phyloP scores from a whole-genome alignment of 179 eudicot genomes.

The Beta lomatogona region DNA sequence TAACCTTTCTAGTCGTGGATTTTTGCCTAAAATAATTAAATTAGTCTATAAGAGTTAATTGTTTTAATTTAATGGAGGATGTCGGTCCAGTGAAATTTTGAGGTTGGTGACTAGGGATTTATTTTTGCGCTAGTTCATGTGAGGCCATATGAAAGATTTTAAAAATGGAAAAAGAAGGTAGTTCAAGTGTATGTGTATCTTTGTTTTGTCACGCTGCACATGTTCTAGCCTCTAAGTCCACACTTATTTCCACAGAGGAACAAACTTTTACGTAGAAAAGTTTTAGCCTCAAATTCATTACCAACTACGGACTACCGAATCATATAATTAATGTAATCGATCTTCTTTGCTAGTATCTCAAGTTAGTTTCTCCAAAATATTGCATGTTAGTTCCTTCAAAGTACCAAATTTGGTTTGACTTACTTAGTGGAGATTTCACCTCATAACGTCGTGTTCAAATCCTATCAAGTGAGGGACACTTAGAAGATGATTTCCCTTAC shows the following conservation, averaged over 20 bases:
- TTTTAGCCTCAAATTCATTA: neutral
- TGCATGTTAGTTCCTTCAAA: no score
- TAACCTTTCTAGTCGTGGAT: constrained; percentile 10
- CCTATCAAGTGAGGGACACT: no score
- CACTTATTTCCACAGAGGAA: neutral
- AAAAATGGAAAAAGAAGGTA: no score
- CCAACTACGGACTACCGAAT: no score
- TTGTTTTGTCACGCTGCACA: constrained; percentile 12
- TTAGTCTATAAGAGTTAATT: neutral
- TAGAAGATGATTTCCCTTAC: no score
- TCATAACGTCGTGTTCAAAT: no score
- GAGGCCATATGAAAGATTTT: neutral
- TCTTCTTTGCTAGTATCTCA: no score
- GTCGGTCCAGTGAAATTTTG: constrained; percentile 9
- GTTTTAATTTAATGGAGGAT: constrained; percentile 5
- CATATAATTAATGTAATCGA: no score
- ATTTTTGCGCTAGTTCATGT: constrained; percentile 2
- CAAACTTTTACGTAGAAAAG: neutral
- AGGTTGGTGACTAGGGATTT: neutral
- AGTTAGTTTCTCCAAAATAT: no score
- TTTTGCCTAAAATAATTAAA: neutral
- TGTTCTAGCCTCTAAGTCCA: constrained; percentile 5
- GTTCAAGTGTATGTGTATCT: neutral
- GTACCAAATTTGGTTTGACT: no score
- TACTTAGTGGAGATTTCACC: no score